phyloP scores from a whole-genome alignment of 1,139 yeast genomes.

The Zygoascus meyerae region DNA sequence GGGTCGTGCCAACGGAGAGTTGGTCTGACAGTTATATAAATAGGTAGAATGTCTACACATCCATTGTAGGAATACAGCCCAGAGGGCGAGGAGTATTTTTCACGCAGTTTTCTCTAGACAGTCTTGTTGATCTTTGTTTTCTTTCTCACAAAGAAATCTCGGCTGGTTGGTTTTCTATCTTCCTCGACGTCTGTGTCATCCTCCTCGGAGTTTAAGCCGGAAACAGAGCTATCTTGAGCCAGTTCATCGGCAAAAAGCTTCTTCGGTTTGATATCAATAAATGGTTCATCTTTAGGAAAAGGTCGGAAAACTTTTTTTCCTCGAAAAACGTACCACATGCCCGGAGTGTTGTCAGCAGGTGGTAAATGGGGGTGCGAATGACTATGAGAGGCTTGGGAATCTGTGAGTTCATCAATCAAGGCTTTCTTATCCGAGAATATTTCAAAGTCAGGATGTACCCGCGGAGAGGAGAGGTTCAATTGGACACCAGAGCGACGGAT shows the following conservation, averaged over 20 bases:
- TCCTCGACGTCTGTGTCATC: constrained; percentile 26
- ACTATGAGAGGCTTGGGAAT: constrained; percentile 15
- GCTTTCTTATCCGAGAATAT: constrained; percentile 15
- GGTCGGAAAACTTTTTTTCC: constrained; percentile 37
- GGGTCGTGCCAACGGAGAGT: not conserved
- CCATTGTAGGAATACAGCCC: too few species aligned
- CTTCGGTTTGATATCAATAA: constrained; percentile 21
- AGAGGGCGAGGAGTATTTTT: not conserved
- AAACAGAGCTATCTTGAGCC: not conserved
- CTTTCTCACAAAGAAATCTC: constrained; percentile 7
- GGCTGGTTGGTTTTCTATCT: constrained; percentile 8
- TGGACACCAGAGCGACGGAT: not conserved
- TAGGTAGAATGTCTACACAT: not conserved
- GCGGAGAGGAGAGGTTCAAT: constrained; percentile 1
- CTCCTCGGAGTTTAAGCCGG: constrained; percentile 12
- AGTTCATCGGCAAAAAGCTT: constrained; percentile 19
- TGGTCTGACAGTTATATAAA: not conserved
- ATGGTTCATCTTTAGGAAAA: constrained; percentile 24
- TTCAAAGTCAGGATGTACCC: not conserved
- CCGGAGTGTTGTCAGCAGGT: constrained; percentile 24
- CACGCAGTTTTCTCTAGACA: not conserved
- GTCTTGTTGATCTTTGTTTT: not conserved
- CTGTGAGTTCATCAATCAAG: constrained; percentile 20
- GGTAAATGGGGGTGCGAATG: constrained; percentile 23
- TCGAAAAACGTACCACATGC: constrained; percentile 38